phyloP scores from a whole-genome alignment of 306 rosid genomes.

The Pueraria montana region DNA sequence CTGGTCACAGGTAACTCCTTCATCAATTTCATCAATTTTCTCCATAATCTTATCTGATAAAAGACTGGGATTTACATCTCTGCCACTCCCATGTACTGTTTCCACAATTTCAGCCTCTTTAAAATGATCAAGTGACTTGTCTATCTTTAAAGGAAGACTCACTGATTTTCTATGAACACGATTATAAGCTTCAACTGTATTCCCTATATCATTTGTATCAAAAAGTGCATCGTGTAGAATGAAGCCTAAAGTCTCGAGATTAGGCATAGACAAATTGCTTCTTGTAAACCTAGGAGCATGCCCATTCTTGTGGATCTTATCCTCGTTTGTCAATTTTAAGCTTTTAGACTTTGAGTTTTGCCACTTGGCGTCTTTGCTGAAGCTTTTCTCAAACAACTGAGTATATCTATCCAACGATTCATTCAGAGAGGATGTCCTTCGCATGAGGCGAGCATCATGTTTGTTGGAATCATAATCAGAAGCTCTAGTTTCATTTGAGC shows the following conservation, averaged over 20 bases:
- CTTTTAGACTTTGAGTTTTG: constrained; percentile 69
- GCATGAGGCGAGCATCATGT: constrained; percentile 47
- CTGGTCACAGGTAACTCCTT: constrained; percentile 36
- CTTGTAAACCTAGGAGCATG: constrained; percentile 56
- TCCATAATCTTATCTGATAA: constrained; percentile 37
- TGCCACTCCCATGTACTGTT: constrained; percentile 42
- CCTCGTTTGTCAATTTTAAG: constrained; percentile 69
- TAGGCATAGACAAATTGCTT: constrained; percentile 85
- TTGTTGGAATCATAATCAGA: constrained; percentile 51
- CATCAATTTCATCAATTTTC: constrained; percentile 46
- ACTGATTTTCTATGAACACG: constrained; percentile 51
- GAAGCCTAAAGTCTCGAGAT: constrained; percentile 71
- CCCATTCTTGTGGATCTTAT: constrained; percentile 53
- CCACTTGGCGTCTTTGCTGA: constrained; percentile 58
- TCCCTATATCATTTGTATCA: constrained; percentile 53
- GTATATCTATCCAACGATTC: constrained; percentile 79
- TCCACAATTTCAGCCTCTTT: constrained; percentile 54
- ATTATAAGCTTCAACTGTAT: constrained; percentile 49
- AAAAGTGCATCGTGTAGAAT: constrained; percentile 64
- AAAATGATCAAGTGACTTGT: constrained; percentile 46
- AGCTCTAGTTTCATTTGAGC: constrained; percentile 46
- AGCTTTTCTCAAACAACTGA: constrained; percentile 68
- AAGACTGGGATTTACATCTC: constrained; percentile 39
- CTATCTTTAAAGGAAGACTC: constrained; percentile 42
- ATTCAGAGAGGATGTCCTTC: constrained; percentile 69